Evolutionary conservation across 1,284 basidiomycete species (phyloP).

Genomic region (Pseudozyma pruni): DNA sequence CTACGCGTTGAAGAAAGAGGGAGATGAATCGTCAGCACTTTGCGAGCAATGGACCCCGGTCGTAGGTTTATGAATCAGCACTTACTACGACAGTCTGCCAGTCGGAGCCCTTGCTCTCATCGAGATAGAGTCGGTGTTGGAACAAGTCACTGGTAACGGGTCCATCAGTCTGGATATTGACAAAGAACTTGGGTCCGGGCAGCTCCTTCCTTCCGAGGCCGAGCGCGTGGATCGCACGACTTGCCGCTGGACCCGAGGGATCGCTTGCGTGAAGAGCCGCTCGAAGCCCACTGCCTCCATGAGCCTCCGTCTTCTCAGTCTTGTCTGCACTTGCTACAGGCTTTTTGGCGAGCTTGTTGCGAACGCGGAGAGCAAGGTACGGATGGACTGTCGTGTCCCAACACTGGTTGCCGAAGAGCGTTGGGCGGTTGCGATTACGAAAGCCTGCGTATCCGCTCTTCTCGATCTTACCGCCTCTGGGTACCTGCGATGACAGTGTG

Average conservation of each 20-base stretch:
- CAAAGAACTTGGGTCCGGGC: conserved; percentile 71
- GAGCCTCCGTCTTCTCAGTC: conserved; percentile 5
- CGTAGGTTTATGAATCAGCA: background rate
- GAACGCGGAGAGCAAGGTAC: conserved; percentile 81
- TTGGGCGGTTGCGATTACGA: conserved; percentile 75
- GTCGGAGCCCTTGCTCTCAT: conserved; percentile 73
- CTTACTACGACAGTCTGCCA: conserved; percentile 88
- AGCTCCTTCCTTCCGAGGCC: conserved; percentile 48
- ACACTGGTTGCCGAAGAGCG: conserved; percentile 81
- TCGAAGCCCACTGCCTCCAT: conserved; percentile 23
- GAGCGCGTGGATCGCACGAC: conserved; percentile 57
- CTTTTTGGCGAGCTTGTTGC: conserved; percentile 67
- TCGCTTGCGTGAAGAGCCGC: conserved; percentile 56
- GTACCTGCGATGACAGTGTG: conserved; percentile 66
- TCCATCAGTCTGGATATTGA: conserved; percentile 85
- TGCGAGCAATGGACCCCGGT: background rate
- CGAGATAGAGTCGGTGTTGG: conserved; percentile 86
- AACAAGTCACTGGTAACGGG: conserved; percentile 78
- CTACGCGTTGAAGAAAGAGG: conserved; percentile 68
- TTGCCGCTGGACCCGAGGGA: conserved; percentile 44
- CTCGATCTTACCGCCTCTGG: conserved; percentile 64
- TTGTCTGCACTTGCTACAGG: conserved; percentile 10
- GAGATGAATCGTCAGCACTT: conserved; percentile 3
- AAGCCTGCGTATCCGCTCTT: conserved; percentile 77
- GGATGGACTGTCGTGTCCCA: conserved; percentile 83